Conservation (phyloP, 2,329 filamentous ascomycete genomes). For the Arthroderma sp. region DNA sequence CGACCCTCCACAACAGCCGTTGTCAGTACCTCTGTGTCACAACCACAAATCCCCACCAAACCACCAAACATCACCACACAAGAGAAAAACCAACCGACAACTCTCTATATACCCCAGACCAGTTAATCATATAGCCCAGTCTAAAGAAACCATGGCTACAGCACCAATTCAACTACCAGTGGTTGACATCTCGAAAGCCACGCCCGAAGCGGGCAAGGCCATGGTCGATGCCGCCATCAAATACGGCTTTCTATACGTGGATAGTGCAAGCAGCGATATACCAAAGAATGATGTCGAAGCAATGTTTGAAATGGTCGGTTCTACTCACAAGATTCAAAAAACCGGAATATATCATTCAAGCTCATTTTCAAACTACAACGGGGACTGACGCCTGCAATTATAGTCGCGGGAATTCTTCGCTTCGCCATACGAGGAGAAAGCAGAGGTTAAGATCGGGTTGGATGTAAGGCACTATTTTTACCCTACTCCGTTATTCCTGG, state of each 20-base stretch:
- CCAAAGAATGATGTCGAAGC: slow-evolving; percentile 50
- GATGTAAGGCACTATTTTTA: slow-evolving; percentile 28
- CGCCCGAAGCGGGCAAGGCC: slow-evolving; percentile 48
- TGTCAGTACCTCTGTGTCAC: too few relatives aligned
- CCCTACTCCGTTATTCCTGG: slow-evolving; percentile 1
- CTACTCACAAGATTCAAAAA: not conserved
- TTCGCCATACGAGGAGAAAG: slow-evolving; percentile 57
- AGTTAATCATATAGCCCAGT: too few relatives aligned
- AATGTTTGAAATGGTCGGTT: slow-evolving; percentile 58
- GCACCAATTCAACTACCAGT: slow-evolving; percentile 51
- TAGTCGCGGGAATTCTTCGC: slow-evolving; percentile 63
- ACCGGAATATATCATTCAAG: not conserved
- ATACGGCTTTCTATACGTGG: slow-evolving; percentile 83
- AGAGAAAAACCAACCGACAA: too few relatives aligned
- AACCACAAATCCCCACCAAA: too few relatives aligned
- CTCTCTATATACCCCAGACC: too few relatives aligned
- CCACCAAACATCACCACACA: too few relatives aligned
- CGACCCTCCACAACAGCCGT: too few relatives aligned
- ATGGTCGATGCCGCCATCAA: slow-evolving; percentile 68
- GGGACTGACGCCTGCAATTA: slow-evolving; percentile 1
- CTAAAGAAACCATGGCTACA: too few relatives aligned
- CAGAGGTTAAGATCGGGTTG: slow-evolving; percentile 57
- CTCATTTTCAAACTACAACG: not conserved
- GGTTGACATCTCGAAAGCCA: slow-evolving; percentile 60
- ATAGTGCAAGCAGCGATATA: slow-evolving; percentile 59